Percentiles rank a stretch among this genome's conserved stretches.
Evolutionary conservation across 2,329 filamentous ascomycete genomes (phyloP).

Genomic region (Dryadomyces quercus-mongolicae): DNA sequence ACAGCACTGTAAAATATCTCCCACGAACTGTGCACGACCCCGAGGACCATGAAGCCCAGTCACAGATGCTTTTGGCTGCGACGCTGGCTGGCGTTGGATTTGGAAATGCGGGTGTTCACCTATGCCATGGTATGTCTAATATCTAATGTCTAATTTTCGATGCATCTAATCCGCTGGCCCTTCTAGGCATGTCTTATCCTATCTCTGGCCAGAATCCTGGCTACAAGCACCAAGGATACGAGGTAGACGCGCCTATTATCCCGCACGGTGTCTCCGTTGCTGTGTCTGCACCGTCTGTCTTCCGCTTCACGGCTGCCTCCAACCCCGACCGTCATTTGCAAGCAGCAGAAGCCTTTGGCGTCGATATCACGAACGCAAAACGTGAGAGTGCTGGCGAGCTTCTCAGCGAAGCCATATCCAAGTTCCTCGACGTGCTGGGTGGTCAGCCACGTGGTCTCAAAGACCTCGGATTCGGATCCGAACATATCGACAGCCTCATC

Average conservation of each 20-base stretch:
- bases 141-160: background rate
- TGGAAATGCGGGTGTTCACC: slow-evolving; percentile 91
- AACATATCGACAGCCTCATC: slow-evolving; percentile 71
- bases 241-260: slow-evolving; percentile 65
- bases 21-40: slow-evolving; percentile 78
- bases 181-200: slow-evolving; percentile 81
- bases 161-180: background rate
- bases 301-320: slow-evolving; percentile 40
- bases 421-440: slow-evolving; percentile 72
- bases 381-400: slow-evolving; percentile 82
- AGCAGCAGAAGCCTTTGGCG: slow-evolving; percentile 21
- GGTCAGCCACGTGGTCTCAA: slow-evolving; percentile 84
- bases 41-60: slow-evolving; percentile 85
- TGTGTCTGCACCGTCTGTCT: slow-evolving; percentile 28
- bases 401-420: slow-evolving; percentile 66
- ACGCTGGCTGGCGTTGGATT: slow-evolving; percentile 93
- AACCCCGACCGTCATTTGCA: slow-evolving; percentile 87
- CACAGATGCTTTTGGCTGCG: slow-evolving; percentile 87
- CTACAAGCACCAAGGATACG: slow-evolving; percentile 82
- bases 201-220: slow-evolving; percentile 91
- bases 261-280: slow-evolving; percentile 90
- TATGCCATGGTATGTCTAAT: slow-evolving; percentile 42
- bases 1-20: slow-evolving; percentile 79
- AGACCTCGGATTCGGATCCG: slow-evolving; percentile 63
- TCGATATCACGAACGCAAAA: slow-evolving; percentile 80